Evolutionary conservation across 768 basidiomycete species (phyloP), one percentile per base, ranked within the genome.

Genomic region (Leccinum variicolor): DNA sequence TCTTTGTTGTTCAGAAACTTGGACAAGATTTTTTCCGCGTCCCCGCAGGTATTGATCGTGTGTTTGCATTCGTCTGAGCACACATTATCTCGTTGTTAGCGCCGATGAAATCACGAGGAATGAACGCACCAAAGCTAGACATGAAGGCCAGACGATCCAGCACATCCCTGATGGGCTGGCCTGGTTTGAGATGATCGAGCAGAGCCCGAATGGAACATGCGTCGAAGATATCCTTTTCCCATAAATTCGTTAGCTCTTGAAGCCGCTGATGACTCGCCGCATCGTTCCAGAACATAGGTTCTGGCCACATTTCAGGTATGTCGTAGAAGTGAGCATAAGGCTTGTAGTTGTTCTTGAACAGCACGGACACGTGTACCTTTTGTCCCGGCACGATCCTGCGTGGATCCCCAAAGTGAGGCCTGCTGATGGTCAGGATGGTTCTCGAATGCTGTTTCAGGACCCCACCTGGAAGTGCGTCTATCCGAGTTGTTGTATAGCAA

Each of bases 211-310:
- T 41, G 4, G 66, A 67, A 9, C 55, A 13, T 25, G 54, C 52
- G 25, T 71, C 70, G 13, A 71, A 69, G 17, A 71, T 62, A 21
- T 71, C 70, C 43, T 62, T 71, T 43, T 72, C 70, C 70, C 71
- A 73, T 15, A 59, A 33, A 34, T 57, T 52, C 1, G 69, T 52
- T 3, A 67, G 53, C 10, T 47, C 0, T 15, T 62, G 56, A 9
- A 71, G 64, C 8, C 60, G 63, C 25, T 53, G 36, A 17, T 68
- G 64, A 45, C 62, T 68, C 19, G 50, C 53, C 3, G 55, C 57
- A 25, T 70, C 69, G 25, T 72, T 68, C 70, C 70, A 72, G 50
- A 67, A 68, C 66, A 71, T 66, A 1, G 67, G 55, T 13, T 64
- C 69, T 4, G 66, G 71, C 70, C 70, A 72, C 17, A 57, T 48